Conservation (phyloP, 352 stramenopile genomes). For the Sclerospora graminicola region DNA sequence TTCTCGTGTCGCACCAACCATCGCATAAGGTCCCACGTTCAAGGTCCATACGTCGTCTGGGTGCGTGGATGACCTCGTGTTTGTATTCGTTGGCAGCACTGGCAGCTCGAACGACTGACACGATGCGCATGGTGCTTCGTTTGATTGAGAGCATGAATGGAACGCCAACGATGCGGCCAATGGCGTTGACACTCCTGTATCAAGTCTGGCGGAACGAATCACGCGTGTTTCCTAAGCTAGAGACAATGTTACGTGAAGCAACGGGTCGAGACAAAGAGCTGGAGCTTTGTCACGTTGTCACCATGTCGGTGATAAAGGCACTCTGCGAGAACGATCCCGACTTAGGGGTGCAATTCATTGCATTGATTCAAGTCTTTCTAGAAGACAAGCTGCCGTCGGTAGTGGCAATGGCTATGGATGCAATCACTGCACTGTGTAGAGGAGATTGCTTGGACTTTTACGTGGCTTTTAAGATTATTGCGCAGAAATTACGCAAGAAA, state of each 20-base stretch:
- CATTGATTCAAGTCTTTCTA: constrained; percentile 41
- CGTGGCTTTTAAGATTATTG: constrained; percentile 63
- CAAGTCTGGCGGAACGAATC: constrained; percentile 56
- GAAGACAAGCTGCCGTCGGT: constrained; percentile 42
- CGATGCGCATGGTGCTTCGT: constrained; percentile 65
- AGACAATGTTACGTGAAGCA: constrained; percentile 36
- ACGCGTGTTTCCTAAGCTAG: constrained; percentile 52
- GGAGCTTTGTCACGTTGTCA: constrained; percentile 35
- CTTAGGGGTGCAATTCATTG: constrained; percentile 58
- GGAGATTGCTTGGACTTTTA: constrained; percentile 69
- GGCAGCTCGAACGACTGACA: constrained; percentile 45
- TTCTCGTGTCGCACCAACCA: constrained; percentile 34
- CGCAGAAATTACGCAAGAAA: constrained; percentile 55
- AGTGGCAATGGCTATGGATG: constrained; percentile 53
- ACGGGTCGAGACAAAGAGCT: constrained; percentile 12
- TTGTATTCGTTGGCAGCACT: constrained; percentile 42
- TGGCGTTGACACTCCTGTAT: constrained; percentile 46
- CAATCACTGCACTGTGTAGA: constrained; percentile 41
- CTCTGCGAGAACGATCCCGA: constrained; percentile 59
- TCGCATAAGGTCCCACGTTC: not conserved
- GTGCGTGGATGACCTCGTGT: constrained; percentile 26
- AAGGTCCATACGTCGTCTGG: constrained; percentile 4
- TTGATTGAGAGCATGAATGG: constrained; percentile 51
- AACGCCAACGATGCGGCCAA: constrained; percentile 20
- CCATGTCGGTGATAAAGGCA: constrained; percentile 48